Evolutionary conservation across 2,329 filamentous ascomycete genomes (phyloP), one percentile per base, ranked within the genome.

Genomic region (Trichoderma polysporum): DNA sequence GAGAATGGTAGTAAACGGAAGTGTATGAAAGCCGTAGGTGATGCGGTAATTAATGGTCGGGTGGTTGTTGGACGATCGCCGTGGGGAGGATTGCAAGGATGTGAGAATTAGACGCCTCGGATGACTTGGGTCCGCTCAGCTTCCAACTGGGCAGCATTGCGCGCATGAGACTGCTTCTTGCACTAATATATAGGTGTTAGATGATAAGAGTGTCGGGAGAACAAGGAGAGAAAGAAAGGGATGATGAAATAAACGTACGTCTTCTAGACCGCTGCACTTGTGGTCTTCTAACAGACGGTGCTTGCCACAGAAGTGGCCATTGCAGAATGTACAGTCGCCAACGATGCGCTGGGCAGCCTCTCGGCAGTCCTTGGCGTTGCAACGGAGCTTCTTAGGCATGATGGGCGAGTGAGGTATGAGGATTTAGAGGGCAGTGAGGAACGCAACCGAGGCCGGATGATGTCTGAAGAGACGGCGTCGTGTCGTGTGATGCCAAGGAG

Each of bases 161-260:
- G 89, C 79, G 96, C 93, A 80, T 97, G 93, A 56, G 92, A 94
- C 79, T 97, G 93, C 84, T 97, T 95, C 86, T 97, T 97, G 86
- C 94, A 97, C 88, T 90, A 33, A 67, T 27, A 7, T 6, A 31
- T 12, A n/a, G 60, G 17, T 5, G 41, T 54, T 35, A 50, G 39
- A 39, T 9, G 13, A 2, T 13, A 19, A 33, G 25, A 13, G 9
- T 5, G 8, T 27, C n/a, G 37, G 3, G 54, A 9, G 15, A 19
- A 25, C 57, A 41, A 29, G 68, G 45, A 57, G 65, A 68, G 68
- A 68, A 71, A 68, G 31, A 39, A 17, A 17, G 12, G 13, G 19
- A 17, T 13, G 13, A 9, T 8, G 68, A 66, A 5, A 19, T 54
- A 12, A 70, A 78, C 88, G 83, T 83, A 90, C 88, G 81, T 97